phyloP scores from a whole-genome alignment of 495 filamentous ascomycete genomes.

The Chaetomidium leptoderma region DNA sequence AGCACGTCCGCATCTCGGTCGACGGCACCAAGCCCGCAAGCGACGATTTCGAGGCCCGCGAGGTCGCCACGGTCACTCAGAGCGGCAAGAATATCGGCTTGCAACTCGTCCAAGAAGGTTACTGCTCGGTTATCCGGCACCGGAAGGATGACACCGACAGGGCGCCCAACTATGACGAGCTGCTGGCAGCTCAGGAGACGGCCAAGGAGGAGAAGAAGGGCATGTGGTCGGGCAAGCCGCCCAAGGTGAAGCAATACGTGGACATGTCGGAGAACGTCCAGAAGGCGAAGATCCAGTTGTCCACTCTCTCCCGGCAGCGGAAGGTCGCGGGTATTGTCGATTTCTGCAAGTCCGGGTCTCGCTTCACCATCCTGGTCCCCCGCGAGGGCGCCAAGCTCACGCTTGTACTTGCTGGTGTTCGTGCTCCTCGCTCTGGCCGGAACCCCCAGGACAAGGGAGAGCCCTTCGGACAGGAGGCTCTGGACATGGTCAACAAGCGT shows the following conservation, averaged over 20 bases:
- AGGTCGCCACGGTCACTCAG: slow-evolving; percentile 81
- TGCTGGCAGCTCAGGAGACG: slow-evolving; percentile 81
- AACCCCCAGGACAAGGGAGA: slow-evolving; percentile 76
- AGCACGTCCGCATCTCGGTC: slow-evolving; percentile 80
- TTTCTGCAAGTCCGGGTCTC: slow-evolving; percentile 91
- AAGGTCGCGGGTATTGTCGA: slow-evolving; percentile 94
- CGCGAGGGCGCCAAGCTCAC: slow-evolving; percentile 93
- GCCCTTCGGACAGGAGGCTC: slow-evolving; percentile 91
- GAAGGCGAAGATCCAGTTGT: slow-evolving; percentile 90
- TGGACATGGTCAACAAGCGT: slow-evolving; percentile 80
- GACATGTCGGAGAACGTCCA: slow-evolving; percentile 90
- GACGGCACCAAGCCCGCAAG: slow-evolving; percentile 88
- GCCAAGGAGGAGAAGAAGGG: slow-evolving; percentile 81
- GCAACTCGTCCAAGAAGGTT: slow-evolving; percentile 82
- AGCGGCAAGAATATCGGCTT: slow-evolving; percentile 85
- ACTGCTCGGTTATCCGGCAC: slow-evolving; percentile 89
- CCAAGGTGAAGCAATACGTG: slow-evolving; percentile 70
- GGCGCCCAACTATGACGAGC: slow-evolving; percentile 87
- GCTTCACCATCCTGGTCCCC: slow-evolving; percentile 89
- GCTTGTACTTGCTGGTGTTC: slow-evolving; percentile 89
- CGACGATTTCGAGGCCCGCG: slow-evolving; percentile 89
- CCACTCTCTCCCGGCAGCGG: slow-evolving; percentile 80
- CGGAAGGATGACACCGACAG: slow-evolving; percentile 88
- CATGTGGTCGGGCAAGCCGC: slow-evolving; percentile 85
- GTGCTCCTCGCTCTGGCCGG: slow-evolving; percentile 85